phyloP scores from a whole-genome alignment of 1,139 yeast species.

The Candida sp. region DNA sequence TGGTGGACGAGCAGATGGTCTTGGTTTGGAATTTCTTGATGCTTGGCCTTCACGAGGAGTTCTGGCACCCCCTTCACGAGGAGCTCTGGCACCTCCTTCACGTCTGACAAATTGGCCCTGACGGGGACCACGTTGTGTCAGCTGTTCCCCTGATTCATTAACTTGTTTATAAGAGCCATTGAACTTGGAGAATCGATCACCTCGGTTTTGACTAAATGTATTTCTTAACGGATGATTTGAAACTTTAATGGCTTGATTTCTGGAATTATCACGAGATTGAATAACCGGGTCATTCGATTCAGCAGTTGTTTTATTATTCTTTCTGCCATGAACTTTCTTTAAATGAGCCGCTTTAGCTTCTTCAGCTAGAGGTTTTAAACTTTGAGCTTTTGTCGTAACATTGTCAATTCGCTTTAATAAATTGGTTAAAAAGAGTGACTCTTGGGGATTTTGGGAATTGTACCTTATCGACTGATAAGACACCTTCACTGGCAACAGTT shows the following conservation, averaged over 20 bases:
- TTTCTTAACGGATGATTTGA: slow-evolving; percentile 20
- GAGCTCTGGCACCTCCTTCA: not conserved
- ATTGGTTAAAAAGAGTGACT: slow-evolving; percentile 21
- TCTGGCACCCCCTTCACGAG: slow-evolving; percentile 1
- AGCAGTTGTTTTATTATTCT: not conserved
- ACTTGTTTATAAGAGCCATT: not conserved
- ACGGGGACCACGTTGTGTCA: slow-evolving; percentile 6
- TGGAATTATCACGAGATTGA: not conserved
- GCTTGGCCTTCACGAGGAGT: slow-evolving; percentile 3
- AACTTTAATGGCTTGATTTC: slow-evolving; percentile 11
- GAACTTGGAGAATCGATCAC: slow-evolving; percentile 1
- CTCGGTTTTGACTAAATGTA: slow-evolving; percentile 1
- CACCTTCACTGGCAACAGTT: not conserved
- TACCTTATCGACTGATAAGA: not conserved
- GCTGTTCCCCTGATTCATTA: not conserved
- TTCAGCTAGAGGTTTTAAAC: not conserved
- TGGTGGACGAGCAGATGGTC: slow-evolving; percentile 3
- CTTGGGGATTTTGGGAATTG: slow-evolving; percentile 2
- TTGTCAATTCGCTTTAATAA: slow-evolving; percentile 34
- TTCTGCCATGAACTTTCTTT: no score
- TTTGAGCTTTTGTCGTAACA: slow-evolving; percentile 17
- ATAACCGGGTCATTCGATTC: not conserved
- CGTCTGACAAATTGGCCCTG: slow-evolving; percentile 3
- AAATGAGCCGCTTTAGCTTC: not conserved
- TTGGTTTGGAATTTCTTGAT: slow-evolving; percentile 5